Evolutionary conservation across 2,329 filamentous ascomycete species (phyloP).

Genomic region (Ceratocystis alfenasii): DNA sequence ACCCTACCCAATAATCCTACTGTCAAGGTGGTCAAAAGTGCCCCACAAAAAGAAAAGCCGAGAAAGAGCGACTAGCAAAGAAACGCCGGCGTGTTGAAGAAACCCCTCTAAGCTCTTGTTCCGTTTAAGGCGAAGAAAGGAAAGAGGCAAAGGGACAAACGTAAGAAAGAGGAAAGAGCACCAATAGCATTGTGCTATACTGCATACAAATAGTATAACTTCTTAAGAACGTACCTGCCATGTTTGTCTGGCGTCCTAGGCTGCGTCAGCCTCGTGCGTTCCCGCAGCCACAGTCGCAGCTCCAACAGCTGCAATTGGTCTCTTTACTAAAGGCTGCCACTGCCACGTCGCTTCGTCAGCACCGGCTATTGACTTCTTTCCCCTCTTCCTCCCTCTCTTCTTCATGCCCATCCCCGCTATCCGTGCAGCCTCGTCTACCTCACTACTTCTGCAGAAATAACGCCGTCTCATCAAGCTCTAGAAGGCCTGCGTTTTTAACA

Average conservation of each 20-base stretch:
- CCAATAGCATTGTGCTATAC: slow-evolving; percentile 8
- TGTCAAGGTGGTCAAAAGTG: neutral
- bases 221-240: neutral
- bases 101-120: neutral
- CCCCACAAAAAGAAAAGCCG: neutral
- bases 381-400: neutral
- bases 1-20: neutral
- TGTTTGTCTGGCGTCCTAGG: slow-evolving; percentile 16
- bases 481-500: neutral
- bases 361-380: slow-evolving; percentile 11
- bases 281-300: slow-evolving; percentile 17
- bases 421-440: neutral
- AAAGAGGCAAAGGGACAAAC: neutral
- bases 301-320: slow-evolving; percentile 4
- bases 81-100: neutral
- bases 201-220: neutral
- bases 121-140: neutral
- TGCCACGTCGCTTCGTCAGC: slow-evolving; percentile 11
- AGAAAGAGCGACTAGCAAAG: slow-evolving; percentile 7
- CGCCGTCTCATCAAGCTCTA: neutral
- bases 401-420: neutral
- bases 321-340: slow-evolving; percentile 15
- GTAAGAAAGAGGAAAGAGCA: slow-evolving; percentile 1
- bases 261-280: slow-evolving; percentile 21
- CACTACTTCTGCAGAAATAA: neutral